Base-by-base conservation (phyloP, 2,329 filamentous ascomycete species). In the Teratosphaeriaceae sp. region DNA sequence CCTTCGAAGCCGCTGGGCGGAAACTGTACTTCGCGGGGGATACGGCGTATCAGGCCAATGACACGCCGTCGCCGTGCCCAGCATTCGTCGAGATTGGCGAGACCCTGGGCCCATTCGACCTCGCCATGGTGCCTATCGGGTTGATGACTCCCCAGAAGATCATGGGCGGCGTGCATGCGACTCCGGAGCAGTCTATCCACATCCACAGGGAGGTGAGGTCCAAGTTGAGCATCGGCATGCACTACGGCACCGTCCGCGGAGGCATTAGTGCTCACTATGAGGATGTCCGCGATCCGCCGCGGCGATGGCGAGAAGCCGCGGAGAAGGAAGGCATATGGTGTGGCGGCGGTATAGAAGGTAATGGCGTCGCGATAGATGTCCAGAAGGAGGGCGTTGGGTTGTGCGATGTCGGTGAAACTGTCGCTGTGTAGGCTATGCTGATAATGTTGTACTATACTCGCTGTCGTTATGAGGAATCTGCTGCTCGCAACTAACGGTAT, bases 161-260 rank as follows among this genome's bases (percentile, higher is more conserved):
- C 39, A 61, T 74, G 51, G 69, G 68, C 5, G 57, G 60, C 2
- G 63, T 73, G 11, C 72, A 75, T 38, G 66, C 66, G 11, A 66
- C 66, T 20, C 70, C 72, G 0, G 70, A 72, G 44, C 71, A 74
- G 47, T 67, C 68, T 5, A 50, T 74, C 1, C 55, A 65, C 20
- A 71, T 75, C 33, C 71, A 74, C 43, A 64, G 65, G 39, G 70
- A 72, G 43, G 53, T 75, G 34, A 61, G 51, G 34, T 70, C 69
- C 41, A 69, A 62, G 55, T 67, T 65, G 49, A 72, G 68, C 23
- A 65, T 75, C 20, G 72, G 69, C 0, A 75, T 74, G 72, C 72
- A 75, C 45, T 75, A 68, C 47, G 72, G 72, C 0, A 74, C 71
- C 0, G 64, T 74, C 1, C 51, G 71, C 41, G 70, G 71, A 13